Conservation (phyloP, 257 asterid genomes). For the Craterostigma plantagineum region DNA sequence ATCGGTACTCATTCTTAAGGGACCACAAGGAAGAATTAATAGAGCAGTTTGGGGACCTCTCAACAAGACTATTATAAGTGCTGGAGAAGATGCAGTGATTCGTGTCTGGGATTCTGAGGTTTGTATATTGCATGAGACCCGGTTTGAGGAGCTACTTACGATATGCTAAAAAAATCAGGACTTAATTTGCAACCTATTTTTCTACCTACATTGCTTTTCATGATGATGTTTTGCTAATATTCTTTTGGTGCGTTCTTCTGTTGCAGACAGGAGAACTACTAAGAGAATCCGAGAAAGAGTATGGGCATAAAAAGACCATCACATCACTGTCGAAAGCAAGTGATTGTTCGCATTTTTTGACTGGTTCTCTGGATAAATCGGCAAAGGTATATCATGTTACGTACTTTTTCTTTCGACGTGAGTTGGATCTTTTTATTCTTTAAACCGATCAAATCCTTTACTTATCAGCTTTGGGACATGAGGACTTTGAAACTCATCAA, state of each 20-base stretch:
- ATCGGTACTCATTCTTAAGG: conserved; percentile 44
- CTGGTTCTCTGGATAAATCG: conserved; percentile 82
- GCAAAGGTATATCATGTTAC: conserved; percentile 46
- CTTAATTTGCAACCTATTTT: not conserved
- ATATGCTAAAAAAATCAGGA: not conserved
- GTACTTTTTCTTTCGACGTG: not conserved
- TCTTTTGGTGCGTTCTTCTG: not conserved
- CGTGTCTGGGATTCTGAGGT: conserved; percentile 97
- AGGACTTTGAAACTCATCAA: conserved; percentile 61
- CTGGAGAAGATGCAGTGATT: conserved; percentile 65
- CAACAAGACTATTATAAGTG: conserved; percentile 67
- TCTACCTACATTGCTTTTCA: not conserved
- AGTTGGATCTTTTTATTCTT: not conserved
- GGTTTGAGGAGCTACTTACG: not conserved
- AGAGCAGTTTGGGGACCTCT: conserved; percentile 98
- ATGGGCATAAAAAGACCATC: conserved; percentile 59
- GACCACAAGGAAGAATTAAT: conserved; percentile 74
- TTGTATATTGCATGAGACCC: conserved; percentile 3
- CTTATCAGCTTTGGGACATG: conserved; percentile 77
- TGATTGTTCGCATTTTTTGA: conserved; percentile 67
- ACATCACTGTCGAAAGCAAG: conserved; percentile 63
- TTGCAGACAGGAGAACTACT: conserved; percentile 62
- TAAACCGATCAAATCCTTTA: conserved; percentile 6
- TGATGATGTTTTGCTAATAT: too few species aligned
- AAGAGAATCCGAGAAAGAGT: conserved; percentile 54